Evolutionary conservation across 495 filamentous ascomycete genomes (phyloP), one percentile per base, ranked within the genome.

Genomic region (Parathielavia appendiculata): DNA sequence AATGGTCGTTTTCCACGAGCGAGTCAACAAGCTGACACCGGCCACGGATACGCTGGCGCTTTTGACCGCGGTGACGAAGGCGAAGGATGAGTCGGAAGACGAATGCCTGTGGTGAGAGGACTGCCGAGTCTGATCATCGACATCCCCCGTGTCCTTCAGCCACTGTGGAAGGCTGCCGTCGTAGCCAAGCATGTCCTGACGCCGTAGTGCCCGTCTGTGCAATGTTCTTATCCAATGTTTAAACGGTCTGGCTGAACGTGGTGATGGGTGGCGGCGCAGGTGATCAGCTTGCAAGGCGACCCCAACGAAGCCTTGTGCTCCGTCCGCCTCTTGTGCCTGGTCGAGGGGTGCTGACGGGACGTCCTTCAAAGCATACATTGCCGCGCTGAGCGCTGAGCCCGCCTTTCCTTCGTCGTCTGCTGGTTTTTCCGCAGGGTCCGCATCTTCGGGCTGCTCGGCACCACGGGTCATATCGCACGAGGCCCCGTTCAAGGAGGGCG

Each of bases 31-130:
- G 64, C 87, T 91, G 51, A 81, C 77, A 51, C 85, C 89, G 13
- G 84, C 79, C 41, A 89, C 72, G 53, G 87, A 95, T 30, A 88
- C 74, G 45, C 84, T 88, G 39, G 87, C 84, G 20, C 90, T 92
- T 65, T 86, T 92, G 54, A 92, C 81, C 12, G 82, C 86, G 16
- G 84, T 82, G 22, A 96, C 81, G 55, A 89, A 87, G 9, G 75
- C 83, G 58, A 86, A 82, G 8, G 91, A 95, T 20, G 88, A 88
- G 32, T 77, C 79, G 4, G 80, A 81, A 1, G 89, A 91, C 2
- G 79, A 80, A 19, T 83, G 81, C 61, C 83, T 77, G 68, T 80
- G 84, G 52, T 71, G 58, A 3, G 40, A 12, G 47, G 59, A 63
- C 46, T 55, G 62, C 53, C 59, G 64, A 0, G 54, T 62, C 40